Evolutionary conservation across 2,329 filamentous ascomycete species (phyloP), one percentile per base, ranked within the genome.

Genomic region (Venturiaceae sp.): DNA sequence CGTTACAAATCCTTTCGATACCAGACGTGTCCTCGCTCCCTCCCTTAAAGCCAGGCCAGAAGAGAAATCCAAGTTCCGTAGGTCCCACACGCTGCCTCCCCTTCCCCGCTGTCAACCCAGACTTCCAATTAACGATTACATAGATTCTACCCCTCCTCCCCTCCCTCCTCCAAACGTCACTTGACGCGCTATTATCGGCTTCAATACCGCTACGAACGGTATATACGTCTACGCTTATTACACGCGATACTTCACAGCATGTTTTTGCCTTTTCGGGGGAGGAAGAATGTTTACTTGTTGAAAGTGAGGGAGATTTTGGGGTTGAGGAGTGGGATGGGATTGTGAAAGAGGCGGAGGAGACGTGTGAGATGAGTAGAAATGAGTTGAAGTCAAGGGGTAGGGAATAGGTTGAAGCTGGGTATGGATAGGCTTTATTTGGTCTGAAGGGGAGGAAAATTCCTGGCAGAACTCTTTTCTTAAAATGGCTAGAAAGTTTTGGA

Each of bases 221-320:
- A 13, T 81, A 86, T 46, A 84, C 84, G 19, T 81, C 88, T 2
- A 80, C 82, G 1, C 73, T 87, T 21, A 72, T 90, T 11, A 32
- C 28, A 26, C 28, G 30, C 6, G 21, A 39, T 14, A 34, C 7
- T 9, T 57, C 55, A 19, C 30, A 47, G 23, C 92, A 96, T 69
- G 89, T 88, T n/a, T 79, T 96, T 60, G 87, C 85, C 5, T 95
- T 94, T 69, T 86, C 86, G n/a, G 84, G 85, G 1, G 77, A 83
- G 55, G 82, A 86, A 8, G 84, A 89, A 60, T 75, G 95, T 55
- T 73, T 96, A 23, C 73, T 96, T 44, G 85, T 83, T 34, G 88
- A 96, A 73, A 95, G 90, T 66, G 84, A 92, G 66, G 92, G 92
- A 0, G 74, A 75, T 3, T 97, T 96, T 68, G 82, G 83, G 52